Evolutionary conservation across 257 asterid genomes (phyloP), one percentile per base, ranked within the genome.

Genomic region (Jacaranda mimosifolia): DNA sequence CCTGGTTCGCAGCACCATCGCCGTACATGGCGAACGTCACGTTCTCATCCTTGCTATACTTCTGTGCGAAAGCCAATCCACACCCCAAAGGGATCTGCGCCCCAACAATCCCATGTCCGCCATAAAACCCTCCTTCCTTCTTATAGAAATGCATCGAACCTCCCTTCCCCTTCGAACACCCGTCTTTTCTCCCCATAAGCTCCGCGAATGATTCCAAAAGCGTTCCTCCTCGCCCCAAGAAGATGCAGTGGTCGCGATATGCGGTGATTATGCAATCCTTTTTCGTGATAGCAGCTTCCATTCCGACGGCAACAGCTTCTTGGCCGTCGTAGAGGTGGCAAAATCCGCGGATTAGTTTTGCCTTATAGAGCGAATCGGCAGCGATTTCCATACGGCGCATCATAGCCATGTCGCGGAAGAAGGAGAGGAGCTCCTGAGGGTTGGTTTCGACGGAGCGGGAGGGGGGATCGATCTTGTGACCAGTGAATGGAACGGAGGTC

Each of bases 361-460:
- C 92, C 80, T 95, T 95, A 82, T 95, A 95, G 26, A 95, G 98
- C 19, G 99, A 93, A 66, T 95, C 99, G 60, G 99, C 97, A 7
- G 98, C 97, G 83, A 95, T 91, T 76, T 95, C 99, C 98, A 91
- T 95, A 1, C 98, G 93, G 56, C 99, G 96, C 99, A 95, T 95
- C 58, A 87, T 70, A 3, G 93, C 90, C 98, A 95, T 93, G 82
- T 88, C 93, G 46, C 80, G 86, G 90, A 86, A 95, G 88, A 95
- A 95, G 62, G 87, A 60, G 78, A 95, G 84, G 43, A 95, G 93
- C 58, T 95, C 97, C 56, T 84, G 70, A 0, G 98, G 79, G 17
- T 84, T 70, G 32, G 98, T 93, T 13, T 89, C 89, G 32, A 95
- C 89, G 76, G 97, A 77, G 65, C 96, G 93, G 13, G 99, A 88